Evolutionary conservation across 495 filamentous ascomycete genomes (phyloP), one percentile per base, ranked within the genome.

Genomic region (Astrothelium subdiscretum): DNA sequence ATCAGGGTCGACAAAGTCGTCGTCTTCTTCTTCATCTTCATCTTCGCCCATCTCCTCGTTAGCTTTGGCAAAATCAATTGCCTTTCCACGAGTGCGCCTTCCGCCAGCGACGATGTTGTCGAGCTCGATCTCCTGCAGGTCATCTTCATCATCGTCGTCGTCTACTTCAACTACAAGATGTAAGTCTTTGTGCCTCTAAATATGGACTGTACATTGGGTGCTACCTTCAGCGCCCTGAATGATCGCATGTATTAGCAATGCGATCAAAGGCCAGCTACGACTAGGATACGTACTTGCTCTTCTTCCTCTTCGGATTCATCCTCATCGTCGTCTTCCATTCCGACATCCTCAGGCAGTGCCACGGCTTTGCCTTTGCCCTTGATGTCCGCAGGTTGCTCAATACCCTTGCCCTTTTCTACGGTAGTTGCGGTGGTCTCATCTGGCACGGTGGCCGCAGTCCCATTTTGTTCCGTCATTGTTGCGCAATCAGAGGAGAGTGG

Each of bases 101-200:
- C 88, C 88, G 62, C 75, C 79, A 10, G 64, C 57, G 70, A 97
- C 84, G 76, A 97, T 96, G 80, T 97, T 97, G 66, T 82, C 80
- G 40, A 81, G 75, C 71, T 95, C 90, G 73, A 97, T 95, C 73
- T 91, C 91, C 72, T 91, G 88, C 77, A 96, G 84, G 75, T 89
- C 85, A 68, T 94, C 90, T 58, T 88, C 88, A 13, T 88, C 87
- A 2, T 87, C 87, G 44, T 84, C 83, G 12, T 83, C 85, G 22
- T 60, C 59, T 12, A 67, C 66, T 43, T 52, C 68, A 32, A 43
- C 62, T 62, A 48, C 66, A 58, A 48, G 26, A 32, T 26, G 32
- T 52, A 3, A 38, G 29, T 32, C 12, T 10, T 10, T 18, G 32
- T 0, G 2, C 11, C 1, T 24, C 11, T 26, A 27, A 43, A 13